phyloP scores from a whole-genome alignment of 192 early-diverging fungal species.

The Coemansia sp. region DNA sequence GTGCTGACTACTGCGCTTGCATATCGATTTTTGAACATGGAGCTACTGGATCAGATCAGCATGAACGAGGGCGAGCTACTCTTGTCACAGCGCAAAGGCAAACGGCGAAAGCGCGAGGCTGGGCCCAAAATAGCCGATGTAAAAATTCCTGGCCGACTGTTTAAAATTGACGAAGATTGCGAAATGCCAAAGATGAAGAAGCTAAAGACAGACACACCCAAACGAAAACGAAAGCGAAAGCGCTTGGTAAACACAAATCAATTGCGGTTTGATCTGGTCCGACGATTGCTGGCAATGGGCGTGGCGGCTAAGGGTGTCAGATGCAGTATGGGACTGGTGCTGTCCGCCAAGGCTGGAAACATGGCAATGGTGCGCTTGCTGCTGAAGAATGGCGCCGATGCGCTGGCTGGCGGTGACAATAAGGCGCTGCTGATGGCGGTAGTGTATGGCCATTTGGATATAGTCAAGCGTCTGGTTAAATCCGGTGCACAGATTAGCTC shows the following conservation, averaged over 20 bases:
- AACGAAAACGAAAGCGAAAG: constrained; percentile 26
- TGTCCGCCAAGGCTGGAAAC: constrained; percentile 45
- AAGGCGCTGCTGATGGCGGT: constrained; percentile 51
- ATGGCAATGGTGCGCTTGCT: constrained; percentile 37
- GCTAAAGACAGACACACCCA: not conserved
- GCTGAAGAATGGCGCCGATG: constrained; percentile 40
- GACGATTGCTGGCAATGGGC: constrained; percentile 24
- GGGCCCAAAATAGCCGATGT: constrained; percentile 14
- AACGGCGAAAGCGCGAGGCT: constrained; percentile 1
- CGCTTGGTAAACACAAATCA: constrained; percentile 19
- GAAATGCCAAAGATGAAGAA: constrained; percentile 20
- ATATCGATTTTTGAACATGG: constrained; percentile 32
- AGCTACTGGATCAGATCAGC: constrained; percentile 38
- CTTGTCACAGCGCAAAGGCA: not conserved
- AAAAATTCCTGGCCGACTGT: constrained; percentile 33
- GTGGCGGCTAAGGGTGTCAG: constrained; percentile 26
- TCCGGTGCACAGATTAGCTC: constrained; percentile 42
- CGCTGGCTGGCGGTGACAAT: constrained; percentile 29
- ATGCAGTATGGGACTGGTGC: constrained; percentile 32
- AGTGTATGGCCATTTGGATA: constrained; percentile 39
- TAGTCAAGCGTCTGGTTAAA: constrained; percentile 42
- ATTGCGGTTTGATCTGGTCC: constrained; percentile 33
- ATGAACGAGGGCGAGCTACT: constrained; percentile 23
- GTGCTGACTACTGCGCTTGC: constrained; percentile 26
- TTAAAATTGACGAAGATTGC: constrained; percentile 9